phyloP scores from a whole-genome alignment of 2,329 filamentous ascomycete genomes.

The Onygenales sp. region DNA sequence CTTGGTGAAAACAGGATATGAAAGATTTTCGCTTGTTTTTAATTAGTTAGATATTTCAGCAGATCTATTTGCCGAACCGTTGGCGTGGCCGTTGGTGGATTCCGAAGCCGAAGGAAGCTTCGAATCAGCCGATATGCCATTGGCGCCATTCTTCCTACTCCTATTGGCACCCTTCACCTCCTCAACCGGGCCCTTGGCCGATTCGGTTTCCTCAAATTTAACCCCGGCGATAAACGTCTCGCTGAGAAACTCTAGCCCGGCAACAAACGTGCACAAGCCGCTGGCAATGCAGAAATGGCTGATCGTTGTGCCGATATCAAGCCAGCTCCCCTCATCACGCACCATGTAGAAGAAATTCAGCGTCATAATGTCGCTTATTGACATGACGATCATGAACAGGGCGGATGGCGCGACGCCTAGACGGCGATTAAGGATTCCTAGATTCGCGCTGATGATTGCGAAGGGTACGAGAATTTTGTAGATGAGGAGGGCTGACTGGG shows the following conservation, averaged over 20 bases:
- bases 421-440: constrained; percentile 82
- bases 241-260: constrained; percentile 74
- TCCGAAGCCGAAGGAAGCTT: too few relatives aligned
- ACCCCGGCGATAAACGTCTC: constrained; percentile 74
- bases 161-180: too few relatives aligned
- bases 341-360: constrained; percentile 98
- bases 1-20: too few relatives aligned
- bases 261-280: constrained; percentile 80
- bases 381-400: constrained; percentile 91
- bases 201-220: constrained; percentile 37
- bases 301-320: constrained; percentile 95
- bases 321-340: constrained; percentile 89
- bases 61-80: too few relatives aligned
- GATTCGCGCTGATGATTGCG: constrained; percentile 78
- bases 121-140: too few relatives aligned
- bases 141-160: too few relatives aligned
- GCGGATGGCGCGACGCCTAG: constrained; percentile 79
- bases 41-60: too few relatives aligned
- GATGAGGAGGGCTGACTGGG: constrained; percentile 75
- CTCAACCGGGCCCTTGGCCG: neutral
- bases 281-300: constrained; percentile 93
- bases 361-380: constrained; percentile 80
- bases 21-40: too few relatives aligned
- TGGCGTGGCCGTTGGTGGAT: too few relatives aligned
- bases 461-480: constrained; percentile 92